A percentile compares a stretch with the other conserved stretches of the same genome.
These are phyloP conservation scores for Paraphoma chrysanthemicola DNA, from an alignment of 2,329 filamentous ascomycete genomes.

Conservation along the genomic window DNA sequence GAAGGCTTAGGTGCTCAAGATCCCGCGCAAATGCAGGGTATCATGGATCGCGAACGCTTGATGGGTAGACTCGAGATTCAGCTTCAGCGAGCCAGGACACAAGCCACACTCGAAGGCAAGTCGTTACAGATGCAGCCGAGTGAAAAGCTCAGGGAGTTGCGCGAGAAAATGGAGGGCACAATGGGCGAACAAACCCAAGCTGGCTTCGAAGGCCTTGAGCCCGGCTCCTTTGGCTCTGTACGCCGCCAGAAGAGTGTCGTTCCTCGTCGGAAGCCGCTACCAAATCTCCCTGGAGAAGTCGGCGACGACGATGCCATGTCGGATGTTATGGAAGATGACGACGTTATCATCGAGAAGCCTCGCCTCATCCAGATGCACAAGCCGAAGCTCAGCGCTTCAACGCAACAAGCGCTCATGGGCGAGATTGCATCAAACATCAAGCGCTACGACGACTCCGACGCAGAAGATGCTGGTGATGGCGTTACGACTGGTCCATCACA, in stretches of 20 bases:
- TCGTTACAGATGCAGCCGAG: slow-evolving; percentile 86
- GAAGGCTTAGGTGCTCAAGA: slow-evolving; percentile 67
- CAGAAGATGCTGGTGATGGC: slow-evolving; percentile 69
- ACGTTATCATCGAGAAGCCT: slow-evolving; percentile 77
- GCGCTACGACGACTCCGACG: slow-evolving; percentile 75
- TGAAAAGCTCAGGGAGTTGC: slow-evolving; percentile 86
- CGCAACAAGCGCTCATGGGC: slow-evolving; percentile 72
- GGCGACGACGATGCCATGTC: slow-evolving; percentile 47
- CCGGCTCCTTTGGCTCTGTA: slow-evolving; percentile 66
- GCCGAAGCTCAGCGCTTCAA: slow-evolving; percentile 67
- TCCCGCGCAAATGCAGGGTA: slow-evolving; percentile 83
- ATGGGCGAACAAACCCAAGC: slow-evolving; percentile 43
- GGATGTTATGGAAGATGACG: slow-evolving; percentile 57
- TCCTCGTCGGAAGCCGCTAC: slow-evolving; percentile 46
- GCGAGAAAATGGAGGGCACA: slow-evolving; percentile 88
- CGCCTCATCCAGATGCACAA: slow-evolving; percentile 79
- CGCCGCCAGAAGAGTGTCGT: slow-evolving; percentile 52
- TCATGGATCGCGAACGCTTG: slow-evolving; percentile 87
- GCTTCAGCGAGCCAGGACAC: slow-evolving; percentile 94
- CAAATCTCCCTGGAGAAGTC: slow-evolving; percentile 40
- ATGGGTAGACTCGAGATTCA: slow-evolving; percentile 96
- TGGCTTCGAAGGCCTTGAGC: slow-evolving; percentile 46
- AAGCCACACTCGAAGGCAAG: slow-evolving; percentile 94
- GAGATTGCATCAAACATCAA: slow-evolving; percentile 80
- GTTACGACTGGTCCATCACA: slow-evolving; percentile 78